These are phyloP conservation scores for Starmerella lactis-condensi DNA, from an alignment of 805 yeast species.

Conservation along the genomic window DNA sequence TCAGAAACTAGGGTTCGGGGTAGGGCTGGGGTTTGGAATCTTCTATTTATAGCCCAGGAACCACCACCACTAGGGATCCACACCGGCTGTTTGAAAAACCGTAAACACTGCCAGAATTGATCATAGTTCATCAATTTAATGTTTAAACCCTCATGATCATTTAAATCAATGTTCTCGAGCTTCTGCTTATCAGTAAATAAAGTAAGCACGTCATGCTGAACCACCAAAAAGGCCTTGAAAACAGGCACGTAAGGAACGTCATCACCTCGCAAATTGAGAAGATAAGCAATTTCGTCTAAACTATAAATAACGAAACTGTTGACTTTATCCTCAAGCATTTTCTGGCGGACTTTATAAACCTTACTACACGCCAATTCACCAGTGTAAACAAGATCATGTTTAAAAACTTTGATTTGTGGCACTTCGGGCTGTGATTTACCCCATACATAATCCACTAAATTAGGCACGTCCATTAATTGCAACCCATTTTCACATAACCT, in stretches of 20 bases:
- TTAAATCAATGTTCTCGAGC: not conserved
- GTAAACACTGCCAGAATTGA: slow-evolving; percentile 4
- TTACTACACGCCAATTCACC: slow-evolving; percentile 52
- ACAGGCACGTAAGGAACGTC: slow-evolving; percentile 80
- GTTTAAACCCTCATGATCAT: slow-evolving; percentile 12
- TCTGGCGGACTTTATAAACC: slow-evolving; percentile 26
- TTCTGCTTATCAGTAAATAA: slow-evolving; percentile 33
- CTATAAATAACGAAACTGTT: slow-evolving; percentile 41
- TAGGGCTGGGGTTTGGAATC: not conserved
- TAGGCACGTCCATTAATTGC: slow-evolving; percentile 34
- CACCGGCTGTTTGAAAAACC: slow-evolving; percentile 16
- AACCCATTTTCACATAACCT: slow-evolving; percentile 21
- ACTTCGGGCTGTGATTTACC: slow-evolving; percentile 42
- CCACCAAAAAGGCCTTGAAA: slow-evolving; percentile 50
- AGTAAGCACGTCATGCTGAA: slow-evolving; percentile 25
- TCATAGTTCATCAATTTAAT: slow-evolving; percentile 3
- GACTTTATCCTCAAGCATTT: slow-evolving; percentile 17
- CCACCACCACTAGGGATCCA: slow-evolving; percentile 35
- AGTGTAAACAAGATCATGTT: slow-evolving; percentile 35
- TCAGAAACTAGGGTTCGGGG: slow-evolving; percentile 25
- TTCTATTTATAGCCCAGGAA: slow-evolving; percentile 42
- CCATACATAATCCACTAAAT: slow-evolving; percentile 68
- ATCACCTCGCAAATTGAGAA: slow-evolving; percentile 62
- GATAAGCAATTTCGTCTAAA: slow-evolving; percentile 82
- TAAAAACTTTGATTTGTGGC: slow-evolving; percentile 31